Evolutionary conservation across 2,329 filamentous ascomycete species (phyloP).

Genomic region (Aspergillus tubingensis): DNA sequence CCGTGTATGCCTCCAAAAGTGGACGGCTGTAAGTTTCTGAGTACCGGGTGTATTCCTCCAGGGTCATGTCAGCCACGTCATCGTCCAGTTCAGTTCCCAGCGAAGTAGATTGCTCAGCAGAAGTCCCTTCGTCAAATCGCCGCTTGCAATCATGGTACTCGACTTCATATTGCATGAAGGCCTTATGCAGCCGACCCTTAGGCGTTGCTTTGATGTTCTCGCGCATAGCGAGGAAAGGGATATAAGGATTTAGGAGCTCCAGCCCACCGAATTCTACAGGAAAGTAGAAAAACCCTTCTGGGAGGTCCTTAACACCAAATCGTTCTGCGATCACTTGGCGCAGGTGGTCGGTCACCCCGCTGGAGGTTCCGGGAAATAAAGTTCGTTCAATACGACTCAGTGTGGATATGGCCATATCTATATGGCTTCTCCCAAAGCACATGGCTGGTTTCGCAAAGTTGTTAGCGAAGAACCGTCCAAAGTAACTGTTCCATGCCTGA

Average conservation of each 20-base stretch:
- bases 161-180: conserved; percentile 51
- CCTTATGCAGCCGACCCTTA: conserved; percentile 33
- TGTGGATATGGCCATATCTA: conserved; percentile 57
- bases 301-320: conserved; percentile 53
- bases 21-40: conserved; percentile 36
- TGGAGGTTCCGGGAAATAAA: conserved; percentile 50
- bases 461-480: conserved; percentile 57
- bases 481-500: conserved; percentile 62
- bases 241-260: conserved; percentile 54
- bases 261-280: conserved; percentile 55
- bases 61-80: conserved; percentile 29
- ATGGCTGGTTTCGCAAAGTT: conserved; percentile 60
- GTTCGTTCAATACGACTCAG: conserved; percentile 55
- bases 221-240: conserved; percentile 51
- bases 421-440: conserved; percentile 57
- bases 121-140: conserved; percentile 32
- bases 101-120: neutral
- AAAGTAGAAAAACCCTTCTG: conserved; percentile 57
- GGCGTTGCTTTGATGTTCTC: conserved; percentile 44
- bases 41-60: conserved; percentile 43
- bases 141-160: conserved; percentile 52
- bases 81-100: conserved; percentile 9
- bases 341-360: conserved; percentile 58
- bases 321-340: conserved; percentile 54
- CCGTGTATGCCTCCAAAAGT: conserved; percentile 34